These are phyloP conservation scores for Amylocarpus encephaloides DNA, from an alignment of 2,329 filamentous ascomycete genomes.

Conservation along the genomic window DNA sequence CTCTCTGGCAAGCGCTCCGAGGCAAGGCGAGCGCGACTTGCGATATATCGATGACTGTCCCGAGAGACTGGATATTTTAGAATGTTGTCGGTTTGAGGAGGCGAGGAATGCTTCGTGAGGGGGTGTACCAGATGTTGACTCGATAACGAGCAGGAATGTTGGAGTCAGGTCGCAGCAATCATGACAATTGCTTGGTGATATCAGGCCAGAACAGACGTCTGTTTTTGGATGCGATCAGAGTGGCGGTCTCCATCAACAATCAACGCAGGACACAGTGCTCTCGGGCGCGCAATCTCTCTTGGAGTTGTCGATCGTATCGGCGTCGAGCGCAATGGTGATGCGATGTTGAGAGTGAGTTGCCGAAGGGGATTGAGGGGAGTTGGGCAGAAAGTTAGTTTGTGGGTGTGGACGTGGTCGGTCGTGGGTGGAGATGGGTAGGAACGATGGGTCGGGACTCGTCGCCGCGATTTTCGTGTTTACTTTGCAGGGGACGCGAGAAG, in stretches of 20 bases:
- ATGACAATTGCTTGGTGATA: constrained; percentile 6
- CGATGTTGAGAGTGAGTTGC: not conserved
- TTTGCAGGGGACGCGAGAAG: not conserved
- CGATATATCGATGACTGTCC: constrained; percentile 1
- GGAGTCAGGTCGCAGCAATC: constrained; percentile 13
- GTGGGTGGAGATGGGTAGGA: not conserved
- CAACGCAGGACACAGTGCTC: not conserved
- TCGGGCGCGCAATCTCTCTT: not conserved
- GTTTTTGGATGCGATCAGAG: not conserved
- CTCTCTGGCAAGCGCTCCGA: constrained; percentile 1
- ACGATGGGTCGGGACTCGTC: not conserved
- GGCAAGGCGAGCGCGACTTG: not conserved
- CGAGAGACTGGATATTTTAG: not conserved
- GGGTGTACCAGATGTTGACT: constrained; percentile 5
- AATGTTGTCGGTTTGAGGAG: constrained; percentile 6
- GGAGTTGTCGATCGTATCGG: not conserved
- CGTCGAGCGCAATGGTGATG: not conserved
- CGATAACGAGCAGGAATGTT: constrained; percentile 14
- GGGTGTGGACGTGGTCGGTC: not conserved
- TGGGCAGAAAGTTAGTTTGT: not conserved
- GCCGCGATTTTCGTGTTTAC: not conserved
- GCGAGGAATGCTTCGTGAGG: constrained; percentile 14
- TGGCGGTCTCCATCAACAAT: not conserved
- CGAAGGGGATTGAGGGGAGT: not conserved
- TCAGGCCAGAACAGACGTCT: not conserved